Base-by-base conservation (phyloP, 257 asterid genomes). In the Scutellaria galericulata region DNA sequence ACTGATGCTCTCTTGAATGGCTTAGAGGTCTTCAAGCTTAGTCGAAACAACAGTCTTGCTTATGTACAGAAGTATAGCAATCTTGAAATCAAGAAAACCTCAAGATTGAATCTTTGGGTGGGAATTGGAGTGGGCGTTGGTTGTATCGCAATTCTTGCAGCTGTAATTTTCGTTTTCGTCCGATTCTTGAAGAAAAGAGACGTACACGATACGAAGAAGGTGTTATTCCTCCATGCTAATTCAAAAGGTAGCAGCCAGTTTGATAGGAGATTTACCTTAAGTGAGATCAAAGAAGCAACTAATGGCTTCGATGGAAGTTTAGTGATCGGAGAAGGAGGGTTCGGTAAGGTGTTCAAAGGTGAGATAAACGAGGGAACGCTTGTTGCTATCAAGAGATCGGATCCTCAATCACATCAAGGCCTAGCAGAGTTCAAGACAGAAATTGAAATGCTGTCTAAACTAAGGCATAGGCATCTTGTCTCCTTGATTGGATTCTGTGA, bases 381-480 rank as follows among this genome's bases (percentile, higher is more conserved):
- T 7, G 90, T 80, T 7, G 96, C 95, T 6, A 78, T 88, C 51
- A 90, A 90, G 78, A 76, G 95, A 72, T 85, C 92, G 70, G 86
- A 90, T 67, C 96, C 95, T 22, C 90, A 83, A 68, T 90, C 96
- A 58, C 90, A 86, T 69, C 96, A 90, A 77, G 96, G 96, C 10
- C 60, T 90, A 64, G 73, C 56, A 13, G 96, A 90, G 59, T 90
- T 90, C 71, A 92, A 90, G 74, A 90, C 96, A 2, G 96, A 90
- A 71, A 86, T 88, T 2, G 88, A 84, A 73, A 61, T 90, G 87
- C 83, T 90, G 57, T 90, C 96, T 4, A 86, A 86, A 71, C 75
- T 88, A 41, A 83, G 96, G 69, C 96, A 90, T 74, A 77, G 86
- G 74, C 96, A 90, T 82, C 85, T 90, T 9, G 96, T 90, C 22